Evolutionary conservation across 345 rosid species (phyloP).

Genomic region (Acer yangbiense): DNA sequence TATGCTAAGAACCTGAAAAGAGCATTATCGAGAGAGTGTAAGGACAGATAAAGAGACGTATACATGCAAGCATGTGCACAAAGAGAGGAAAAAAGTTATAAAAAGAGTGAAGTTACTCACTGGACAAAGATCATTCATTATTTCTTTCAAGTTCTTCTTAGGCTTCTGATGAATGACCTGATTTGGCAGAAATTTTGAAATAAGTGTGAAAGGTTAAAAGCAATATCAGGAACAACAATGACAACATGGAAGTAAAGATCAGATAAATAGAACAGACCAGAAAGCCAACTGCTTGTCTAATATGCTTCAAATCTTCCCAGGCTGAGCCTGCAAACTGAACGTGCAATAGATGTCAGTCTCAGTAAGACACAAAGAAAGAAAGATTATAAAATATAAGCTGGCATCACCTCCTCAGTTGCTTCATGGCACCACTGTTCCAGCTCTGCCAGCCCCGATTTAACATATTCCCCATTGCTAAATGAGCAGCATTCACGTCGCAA

Average conservation of each 20-base stretch:
- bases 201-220: neutral
- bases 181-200: constrained; percentile 17
- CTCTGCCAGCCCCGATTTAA: constrained; percentile 90
- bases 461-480: constrained; percentile 94
- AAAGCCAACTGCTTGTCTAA: constrained; percentile 98
- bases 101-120: constrained; percentile 38
- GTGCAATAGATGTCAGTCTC: constrained; percentile 19
- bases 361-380: constrained; percentile 16
- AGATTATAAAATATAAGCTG: neutral
- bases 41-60: neutral
- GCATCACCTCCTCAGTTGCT: constrained; percentile 77
- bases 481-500: constrained; percentile 98
- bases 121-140: constrained; percentile 90
- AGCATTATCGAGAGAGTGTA: neutral
- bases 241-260: neutral
- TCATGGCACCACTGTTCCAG: constrained; percentile 88
- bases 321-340: constrained; percentile 82
- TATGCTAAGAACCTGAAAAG: constrained; percentile 84
- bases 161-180: constrained; percentile 98
- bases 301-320: constrained; percentile 93
- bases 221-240: neutral
- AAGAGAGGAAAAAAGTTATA: neutral
- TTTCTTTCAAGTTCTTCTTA: constrained; percentile 84
- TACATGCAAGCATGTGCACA: neutral
- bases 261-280: constrained; percentile 49